These are phyloP conservation scores for Rhizopogon vinicolor DNA, from an alignment of 768 basidiomycete species.

Conservation along the genomic window DNA sequence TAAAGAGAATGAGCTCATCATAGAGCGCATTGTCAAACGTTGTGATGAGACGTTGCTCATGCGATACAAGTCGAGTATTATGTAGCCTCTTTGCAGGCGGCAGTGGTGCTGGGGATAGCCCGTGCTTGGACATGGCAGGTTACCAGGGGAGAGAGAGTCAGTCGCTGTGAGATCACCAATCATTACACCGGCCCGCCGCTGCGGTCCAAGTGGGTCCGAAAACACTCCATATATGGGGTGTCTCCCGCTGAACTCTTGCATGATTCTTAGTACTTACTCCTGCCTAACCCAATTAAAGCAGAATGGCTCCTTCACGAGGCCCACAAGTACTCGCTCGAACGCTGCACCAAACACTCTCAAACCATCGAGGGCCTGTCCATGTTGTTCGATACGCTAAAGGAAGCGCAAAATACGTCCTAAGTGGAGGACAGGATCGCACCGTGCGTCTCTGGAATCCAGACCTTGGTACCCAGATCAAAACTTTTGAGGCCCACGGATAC, in stretches of 20 bases:
- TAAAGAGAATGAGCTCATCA: slow-evolving; percentile 70
- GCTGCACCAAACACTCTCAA: slow-evolving; percentile 57
- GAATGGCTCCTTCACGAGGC: slow-evolving; percentile 53
- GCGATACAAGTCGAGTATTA: slow-evolving; percentile 7
- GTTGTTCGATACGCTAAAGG: slow-evolving; percentile 91
- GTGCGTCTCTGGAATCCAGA: slow-evolving; percentile 90
- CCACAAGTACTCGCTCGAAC: slow-evolving; percentile 50
- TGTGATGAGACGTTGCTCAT: slow-evolving; percentile 13
- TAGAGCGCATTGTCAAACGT: slow-evolving; percentile 58
- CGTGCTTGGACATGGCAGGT: slow-evolving; percentile 45
- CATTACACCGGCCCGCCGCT: background rate
- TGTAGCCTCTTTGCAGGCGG: slow-evolving; percentile 58
- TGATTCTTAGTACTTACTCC: background rate
- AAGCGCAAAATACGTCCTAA: slow-evolving; percentile 82
- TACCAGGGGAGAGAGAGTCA: background rate
- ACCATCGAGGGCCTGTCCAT: slow-evolving; percentile 84
- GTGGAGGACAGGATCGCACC: slow-evolving; percentile 88
- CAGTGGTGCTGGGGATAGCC: slow-evolving; percentile 42
- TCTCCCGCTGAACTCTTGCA: background rate
- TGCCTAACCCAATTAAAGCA: background rate
- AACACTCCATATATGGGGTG: background rate
- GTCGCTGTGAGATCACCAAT: background rate
- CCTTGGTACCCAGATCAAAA: slow-evolving; percentile 85
- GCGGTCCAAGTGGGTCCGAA: background rate
- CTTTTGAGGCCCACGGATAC: slow-evolving; percentile 89